Percentiles rank a stretch among this genome's conserved stretches.
Evolutionary conservation across 495 filamentous ascomycete genomes (phyloP).

Genomic region (Neurospora cerealis): DNA sequence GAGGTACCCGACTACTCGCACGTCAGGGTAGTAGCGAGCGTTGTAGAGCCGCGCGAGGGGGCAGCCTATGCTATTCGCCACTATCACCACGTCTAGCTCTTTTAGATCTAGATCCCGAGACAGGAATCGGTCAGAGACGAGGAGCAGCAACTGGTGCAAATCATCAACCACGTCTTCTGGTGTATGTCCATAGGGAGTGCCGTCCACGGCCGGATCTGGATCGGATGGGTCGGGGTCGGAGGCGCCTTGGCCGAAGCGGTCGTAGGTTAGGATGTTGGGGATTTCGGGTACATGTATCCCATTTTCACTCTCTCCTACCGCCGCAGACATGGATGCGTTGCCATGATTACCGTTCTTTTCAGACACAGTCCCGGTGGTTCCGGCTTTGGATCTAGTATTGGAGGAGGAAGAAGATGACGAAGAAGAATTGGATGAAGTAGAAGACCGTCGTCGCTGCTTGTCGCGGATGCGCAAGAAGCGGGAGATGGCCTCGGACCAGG

Average conservation of each 20-base stretch:
- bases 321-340: not conserved
- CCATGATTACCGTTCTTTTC: not conserved
- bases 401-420: not conserved
- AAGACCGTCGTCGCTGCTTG: not conserved
- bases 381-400: not conserved
- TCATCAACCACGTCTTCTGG: slow-evolving; percentile 37
- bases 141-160: slow-evolving; percentile 39
- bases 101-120: not conserved
- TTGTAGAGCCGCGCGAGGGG: slow-evolving; percentile 48
- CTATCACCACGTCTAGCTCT: slow-evolving; percentile 32
- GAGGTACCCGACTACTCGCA: slow-evolving; percentile 33
- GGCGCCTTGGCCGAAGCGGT: slow-evolving; percentile 54
- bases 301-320: not conserved
- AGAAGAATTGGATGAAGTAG: not conserved
- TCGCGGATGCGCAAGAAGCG: slow-evolving; percentile 25
- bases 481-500: slow-evolving; percentile 39
- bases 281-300: slow-evolving; percentile 7
- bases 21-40: slow-evolving; percentile 27
- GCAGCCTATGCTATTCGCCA: slow-evolving; percentile 52
- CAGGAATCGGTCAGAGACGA: slow-evolving; percentile 17
- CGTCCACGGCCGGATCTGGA: slow-evolving; percentile 2
- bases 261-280: slow-evolving; percentile 44
- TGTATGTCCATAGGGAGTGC: slow-evolving; percentile 44
- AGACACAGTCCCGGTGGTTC: not conserved
- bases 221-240: slow-evolving; percentile 48